Conservation (phyloP, 2,329 filamentous ascomycete genomes). For the Furcasterigmium sp. region DNA sequence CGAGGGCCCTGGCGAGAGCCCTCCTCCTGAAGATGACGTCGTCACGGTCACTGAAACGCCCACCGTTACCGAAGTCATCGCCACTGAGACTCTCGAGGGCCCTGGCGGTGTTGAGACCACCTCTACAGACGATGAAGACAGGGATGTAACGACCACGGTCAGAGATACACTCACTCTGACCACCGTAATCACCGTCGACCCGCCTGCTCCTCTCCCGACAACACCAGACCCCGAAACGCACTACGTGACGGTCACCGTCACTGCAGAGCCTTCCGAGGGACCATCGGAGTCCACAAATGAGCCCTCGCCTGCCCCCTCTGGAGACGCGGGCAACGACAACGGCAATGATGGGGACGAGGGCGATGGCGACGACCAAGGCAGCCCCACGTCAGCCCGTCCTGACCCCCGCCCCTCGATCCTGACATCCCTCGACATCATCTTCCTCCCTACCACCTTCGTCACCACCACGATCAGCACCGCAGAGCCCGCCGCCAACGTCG, state of each 20-base stretch:
- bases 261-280: background rate
- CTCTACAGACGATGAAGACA: background rate
- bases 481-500: background rate
- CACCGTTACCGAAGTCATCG: slow-evolving; percentile 4
- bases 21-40: background rate
- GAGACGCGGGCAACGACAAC: background rate
- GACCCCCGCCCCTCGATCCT: background rate
- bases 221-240: slow-evolving; percentile 1
- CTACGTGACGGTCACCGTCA: slow-evolving; percentile 2
- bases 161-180: slow-evolving; percentile 9
- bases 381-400: background rate
- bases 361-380: too few species aligned
- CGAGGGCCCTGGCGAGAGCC: slow-evolving; percentile 1
- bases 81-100: slow-evolving; percentile 7
- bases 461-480: slow-evolving; percentile 8
- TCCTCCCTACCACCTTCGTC: slow-evolving; percentile 20
- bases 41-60: slow-evolving; percentile 5
- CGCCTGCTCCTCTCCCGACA: background rate
- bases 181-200: slow-evolving; percentile 4
- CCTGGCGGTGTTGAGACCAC: background rate
- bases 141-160: slow-evolving; percentile 7
- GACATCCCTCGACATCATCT: slow-evolving; percentile 3
- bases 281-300: background rate
- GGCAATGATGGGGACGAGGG: too few species aligned
- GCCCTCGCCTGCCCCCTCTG: background rate